phyloP scores from a whole-genome alignment of 2,329 filamentous ascomycete species.

The Herpotrichia juniperi region DNA sequence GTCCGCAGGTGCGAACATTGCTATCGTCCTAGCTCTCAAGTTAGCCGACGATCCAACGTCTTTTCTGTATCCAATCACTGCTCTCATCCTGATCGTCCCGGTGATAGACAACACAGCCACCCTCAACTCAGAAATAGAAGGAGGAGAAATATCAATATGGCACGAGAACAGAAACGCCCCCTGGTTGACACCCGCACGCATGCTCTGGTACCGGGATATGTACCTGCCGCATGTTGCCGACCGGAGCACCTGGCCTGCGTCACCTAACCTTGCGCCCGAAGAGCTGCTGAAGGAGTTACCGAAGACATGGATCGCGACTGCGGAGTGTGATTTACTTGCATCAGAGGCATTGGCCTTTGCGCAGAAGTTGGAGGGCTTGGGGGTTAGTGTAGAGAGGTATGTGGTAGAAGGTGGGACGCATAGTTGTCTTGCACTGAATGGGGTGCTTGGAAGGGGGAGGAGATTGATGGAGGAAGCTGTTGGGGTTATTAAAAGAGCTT shows the following conservation, averaged over 20 bases:
- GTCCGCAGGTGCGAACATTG: not conserved
- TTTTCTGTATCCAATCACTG: not conserved
- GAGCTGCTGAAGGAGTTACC: not conserved
- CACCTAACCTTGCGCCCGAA: not conserved
- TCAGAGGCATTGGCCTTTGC: not conserved
- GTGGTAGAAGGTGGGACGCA: slow-evolving; percentile 2
- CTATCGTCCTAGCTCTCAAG: slow-evolving; percentile 1
- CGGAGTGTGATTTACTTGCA: slow-evolving; percentile 1
- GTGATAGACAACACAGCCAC: not conserved
- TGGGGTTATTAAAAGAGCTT: not conserved
- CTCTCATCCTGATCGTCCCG: not conserved
- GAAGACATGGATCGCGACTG: not conserved
- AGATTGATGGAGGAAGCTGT: not conserved
- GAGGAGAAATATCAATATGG: not conserved
- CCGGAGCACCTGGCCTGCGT: not conserved
- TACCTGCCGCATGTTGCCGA: not conserved
- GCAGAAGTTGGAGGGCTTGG: not conserved
- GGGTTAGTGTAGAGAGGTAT: not conserved
- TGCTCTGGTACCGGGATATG: slow-evolving; percentile 2
- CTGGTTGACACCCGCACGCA: slow-evolving; percentile 1
- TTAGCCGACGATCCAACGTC: not conserved
- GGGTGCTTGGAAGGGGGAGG: slow-evolving; percentile 1
- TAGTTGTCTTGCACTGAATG: slow-evolving; percentile 1
- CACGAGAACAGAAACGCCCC: not conserved
- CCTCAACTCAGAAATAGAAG: not conserved